phyloP scores from a whole-genome alignment of 2,329 filamentous ascomycete species.

The Madurella fahalii region DNA sequence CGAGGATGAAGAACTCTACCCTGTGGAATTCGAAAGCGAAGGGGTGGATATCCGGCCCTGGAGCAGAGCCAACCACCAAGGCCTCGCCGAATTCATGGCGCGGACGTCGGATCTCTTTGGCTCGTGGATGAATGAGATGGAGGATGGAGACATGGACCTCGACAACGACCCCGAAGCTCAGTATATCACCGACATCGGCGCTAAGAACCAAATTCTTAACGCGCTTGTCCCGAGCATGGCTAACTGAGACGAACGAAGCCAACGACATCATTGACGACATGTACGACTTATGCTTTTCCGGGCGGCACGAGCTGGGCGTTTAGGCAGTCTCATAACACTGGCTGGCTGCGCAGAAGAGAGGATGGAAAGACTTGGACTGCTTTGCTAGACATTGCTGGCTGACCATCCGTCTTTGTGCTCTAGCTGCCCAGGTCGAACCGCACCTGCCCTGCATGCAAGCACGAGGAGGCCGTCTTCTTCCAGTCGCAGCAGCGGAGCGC shows the following conservation, averaged over 20 bases:
- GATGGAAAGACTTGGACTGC: not conserved
- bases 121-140: constrained; percentile 13
- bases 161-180: constrained; percentile 16
- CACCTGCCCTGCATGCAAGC: constrained; percentile 77
- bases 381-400: constrained; percentile 30
- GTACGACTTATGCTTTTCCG: not conserved
- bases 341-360: not conserved
- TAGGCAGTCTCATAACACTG: not conserved
- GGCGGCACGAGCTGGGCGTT: not conserved
- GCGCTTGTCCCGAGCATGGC: not conserved
- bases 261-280: not conserved
- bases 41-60: constrained; percentile 16
- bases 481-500: constrained; percentile 96
- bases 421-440: constrained; percentile 90
- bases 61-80: constrained; percentile 6
- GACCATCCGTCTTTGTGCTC: constrained; percentile 35
- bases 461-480: constrained; percentile 94
- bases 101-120: constrained; percentile 26
- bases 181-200: not conserved
- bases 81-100: constrained; percentile 25
- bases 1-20: constrained; percentile 9
- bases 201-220: not conserved
- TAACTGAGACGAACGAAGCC: not conserved
- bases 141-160: constrained; percentile 11
- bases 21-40: constrained; percentile 13